Evolutionary conservation across 371 early-diverging fungal genomes (phyloP).

Genomic region (Apophysomyces trapeziformis): DNA sequence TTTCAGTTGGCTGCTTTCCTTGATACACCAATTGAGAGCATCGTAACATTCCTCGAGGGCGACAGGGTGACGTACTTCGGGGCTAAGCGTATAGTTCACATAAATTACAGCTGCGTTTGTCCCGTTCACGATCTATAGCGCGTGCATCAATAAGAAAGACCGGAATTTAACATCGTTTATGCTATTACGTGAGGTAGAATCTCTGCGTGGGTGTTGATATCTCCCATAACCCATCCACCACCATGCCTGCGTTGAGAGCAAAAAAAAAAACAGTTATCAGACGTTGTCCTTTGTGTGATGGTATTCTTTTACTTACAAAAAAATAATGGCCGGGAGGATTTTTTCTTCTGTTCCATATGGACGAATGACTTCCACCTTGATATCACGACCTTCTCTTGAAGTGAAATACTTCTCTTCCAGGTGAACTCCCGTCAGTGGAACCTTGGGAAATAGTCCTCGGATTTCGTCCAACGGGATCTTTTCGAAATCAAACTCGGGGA

Average conservation of each 20-base stretch:
- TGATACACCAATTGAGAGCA: conserved; percentile 27
- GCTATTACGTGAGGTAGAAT: conserved; percentile 14
- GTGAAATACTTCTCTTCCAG: not conserved
- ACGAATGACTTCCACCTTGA: conserved; percentile 13
- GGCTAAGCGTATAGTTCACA: conserved; percentile 29
- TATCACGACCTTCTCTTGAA: not conserved
- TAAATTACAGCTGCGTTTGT: conserved; percentile 25
- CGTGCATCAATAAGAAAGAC: not conserved
- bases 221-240: conserved; percentile 18
- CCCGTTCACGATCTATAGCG: conserved; percentile 10
- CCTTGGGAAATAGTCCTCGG: not conserved
- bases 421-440: not conserved
- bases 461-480: not conserved
- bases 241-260: conserved; percentile 15
- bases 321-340: conserved; percentile 21
- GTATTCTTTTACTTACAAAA: conserved; percentile 13
- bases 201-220: not conserved
- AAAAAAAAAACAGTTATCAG: not conserved
- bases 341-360: conserved; percentile 19
- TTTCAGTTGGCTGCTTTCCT: conserved; percentile 23
- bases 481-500: not conserved
- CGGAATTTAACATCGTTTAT: not conserved
- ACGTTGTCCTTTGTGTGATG: no score
- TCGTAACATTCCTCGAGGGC: conserved; percentile 39
- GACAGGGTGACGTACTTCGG: conserved; percentile 36